Base-by-base conservation (phyloP, 2,329 filamentous ascomycete species). In the Trichoderma simmonsii region DNA sequence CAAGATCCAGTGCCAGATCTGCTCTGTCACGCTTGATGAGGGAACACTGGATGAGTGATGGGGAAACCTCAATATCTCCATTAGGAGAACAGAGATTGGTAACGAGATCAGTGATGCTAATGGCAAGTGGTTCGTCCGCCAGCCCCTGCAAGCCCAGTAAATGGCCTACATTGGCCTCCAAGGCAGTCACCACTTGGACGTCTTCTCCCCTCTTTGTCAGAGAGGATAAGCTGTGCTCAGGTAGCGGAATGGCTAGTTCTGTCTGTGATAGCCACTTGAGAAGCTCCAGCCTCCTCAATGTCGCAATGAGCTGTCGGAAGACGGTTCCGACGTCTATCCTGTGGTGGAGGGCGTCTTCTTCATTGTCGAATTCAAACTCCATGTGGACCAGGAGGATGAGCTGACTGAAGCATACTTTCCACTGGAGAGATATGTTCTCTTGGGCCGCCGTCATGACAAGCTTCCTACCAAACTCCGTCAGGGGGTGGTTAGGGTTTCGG, bases 331-430 rank as follows among this genome's bases (percentile, higher is more conserved):
- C 91, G 32, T 91, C 88, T 9, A 93, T 83, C 24, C 86, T 82
- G 51, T 85, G 82, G 75, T 88, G 87, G 39, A 90, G 84, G 2
- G 89, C 89, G 18, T 92, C 88, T 54, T 93, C 90, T 56, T 91
- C 90, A 75, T 90, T 88, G 72, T 95, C 92, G 68, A 93, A 88
- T 78, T 96, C 93, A 51, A 91, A 91, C 79, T 96, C 92, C 86
- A 98, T 92, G 80, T 98, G 94, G 11, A 96, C 87, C 18, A 97
- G 86, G 7, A 99, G 86, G 3, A 96, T 87, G 3, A 98, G 84
- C 72, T 98, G 88, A 77, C 95, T 94, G 74, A 97, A 90, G 65
- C 97, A 89, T 9, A 96, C 85, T 73, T 89, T 89, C 82, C 90
- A 91, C 73, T 92, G 91, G 36, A 93, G 82, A 65, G 92, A 87